These are phyloP conservation scores for Trypanosoma boissoni DNA, from an alignment of 208 protist genomes.

Conservation along the genomic window DNA sequence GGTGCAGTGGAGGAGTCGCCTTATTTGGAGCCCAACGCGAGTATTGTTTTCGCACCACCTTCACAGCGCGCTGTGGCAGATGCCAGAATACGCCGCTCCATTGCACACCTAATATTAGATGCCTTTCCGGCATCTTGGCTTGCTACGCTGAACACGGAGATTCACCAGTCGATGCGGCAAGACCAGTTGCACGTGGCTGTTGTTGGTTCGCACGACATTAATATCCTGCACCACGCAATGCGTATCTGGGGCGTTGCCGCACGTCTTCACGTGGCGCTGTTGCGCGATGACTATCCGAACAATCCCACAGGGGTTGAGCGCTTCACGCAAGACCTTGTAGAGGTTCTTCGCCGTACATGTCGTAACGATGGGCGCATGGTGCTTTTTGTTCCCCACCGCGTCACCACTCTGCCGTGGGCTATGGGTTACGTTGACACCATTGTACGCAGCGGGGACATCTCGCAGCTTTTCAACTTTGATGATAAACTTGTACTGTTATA, in stretches of 20 bases:
- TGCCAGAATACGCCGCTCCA: neutral
- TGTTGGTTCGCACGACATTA: slow-evolving; percentile 42
- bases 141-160: slow-evolving; percentile 1
- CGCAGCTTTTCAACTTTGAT: slow-evolving; percentile 59
- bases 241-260: slow-evolving; percentile 49
- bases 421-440: slow-evolving; percentile 49
- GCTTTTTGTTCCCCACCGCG: slow-evolving; percentile 46
- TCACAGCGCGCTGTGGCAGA: neutral
- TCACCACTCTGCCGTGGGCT: slow-evolving; percentile 46
- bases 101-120: neutral
- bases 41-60: neutral
- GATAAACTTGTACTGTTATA: slow-evolving; percentile 50
- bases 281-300: slow-evolving; percentile 29
- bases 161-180: slow-evolving; percentile 25
- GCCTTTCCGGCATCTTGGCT: slow-evolving; percentile 10
- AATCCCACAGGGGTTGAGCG: slow-evolving; percentile 21
- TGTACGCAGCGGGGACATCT: slow-evolving; percentile 62
- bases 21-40: neutral
- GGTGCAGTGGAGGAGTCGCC: slow-evolving; percentile 6
- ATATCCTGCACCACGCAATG: slow-evolving; percentile 50
- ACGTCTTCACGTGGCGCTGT: slow-evolving; percentile 44
- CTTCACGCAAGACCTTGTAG: slow-evolving; percentile 53
- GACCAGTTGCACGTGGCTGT: slow-evolving; percentile 45
- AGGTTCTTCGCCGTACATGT: slow-evolving; percentile 44
- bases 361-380: slow-evolving; percentile 48